Conservation (phyloP, 2,329 filamentous ascomycete species). For the Trichophyton mentagrophytes region DNA sequence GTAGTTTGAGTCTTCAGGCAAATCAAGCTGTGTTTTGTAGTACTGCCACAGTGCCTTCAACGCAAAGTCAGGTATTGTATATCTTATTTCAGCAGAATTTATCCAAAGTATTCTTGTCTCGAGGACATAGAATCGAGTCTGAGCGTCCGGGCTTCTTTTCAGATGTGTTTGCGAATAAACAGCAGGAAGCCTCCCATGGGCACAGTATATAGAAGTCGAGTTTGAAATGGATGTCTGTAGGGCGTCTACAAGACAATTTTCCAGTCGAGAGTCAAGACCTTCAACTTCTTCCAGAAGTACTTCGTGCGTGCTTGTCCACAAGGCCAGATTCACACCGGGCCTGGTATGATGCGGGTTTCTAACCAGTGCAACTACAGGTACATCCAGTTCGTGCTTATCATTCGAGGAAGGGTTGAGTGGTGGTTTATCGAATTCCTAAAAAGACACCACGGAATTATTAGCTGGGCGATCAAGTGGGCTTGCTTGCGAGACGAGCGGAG, state of each 20-base stretch:
- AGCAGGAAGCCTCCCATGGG: constrained; percentile 7
- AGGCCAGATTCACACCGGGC: not conserved
- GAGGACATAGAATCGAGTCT: constrained; percentile 17
- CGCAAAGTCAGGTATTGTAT: not conserved
- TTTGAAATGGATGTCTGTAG: not conserved
- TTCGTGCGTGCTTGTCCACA: not conserved
- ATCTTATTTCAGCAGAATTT: constrained; percentile 21
- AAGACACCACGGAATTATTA: not conserved
- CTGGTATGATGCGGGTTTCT: not conserved
- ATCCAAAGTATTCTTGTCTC: constrained; percentile 25
- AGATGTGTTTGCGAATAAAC: constrained; percentile 23
- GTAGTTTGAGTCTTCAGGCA: not conserved
- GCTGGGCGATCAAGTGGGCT: not conserved
- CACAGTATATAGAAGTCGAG: not conserved
- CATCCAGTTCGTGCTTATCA: not conserved
- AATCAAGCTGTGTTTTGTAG: constrained; percentile 13
- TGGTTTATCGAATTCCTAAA: not conserved
- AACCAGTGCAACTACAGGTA: not conserved
- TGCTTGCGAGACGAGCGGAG: not conserved
- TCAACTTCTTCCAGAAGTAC: not conserved
- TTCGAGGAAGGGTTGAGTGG: not conserved
- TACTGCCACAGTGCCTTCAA: not conserved
- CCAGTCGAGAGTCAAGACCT: not conserved
- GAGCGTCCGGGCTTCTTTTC: constrained; percentile 11
- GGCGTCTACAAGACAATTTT: not conserved